These are phyloP conservation scores for Lentinus brumalis DNA, from an alignment of 768 basidiomycete genomes.

Conservation along the genomic window DNA sequence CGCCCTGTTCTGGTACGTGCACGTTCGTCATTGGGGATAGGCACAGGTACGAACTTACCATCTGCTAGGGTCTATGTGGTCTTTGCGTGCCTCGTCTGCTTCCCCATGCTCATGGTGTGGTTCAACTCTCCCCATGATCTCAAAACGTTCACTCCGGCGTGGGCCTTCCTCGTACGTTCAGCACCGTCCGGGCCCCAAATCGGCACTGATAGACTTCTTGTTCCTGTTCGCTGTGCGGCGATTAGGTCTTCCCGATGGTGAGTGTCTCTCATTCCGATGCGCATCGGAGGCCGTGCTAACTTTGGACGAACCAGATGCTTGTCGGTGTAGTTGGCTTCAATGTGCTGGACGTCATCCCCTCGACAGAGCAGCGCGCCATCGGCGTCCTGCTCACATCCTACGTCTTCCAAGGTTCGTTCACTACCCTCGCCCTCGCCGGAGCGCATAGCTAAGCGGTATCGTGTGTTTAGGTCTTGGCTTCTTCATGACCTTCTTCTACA, in stretches of 20 bases:
- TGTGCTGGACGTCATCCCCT: constrained; percentile 40
- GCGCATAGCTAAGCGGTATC: neutral
- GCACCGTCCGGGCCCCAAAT: constrained; percentile 9
- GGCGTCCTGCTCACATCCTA: constrained; percentile 47
- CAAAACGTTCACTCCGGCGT: constrained; percentile 39
- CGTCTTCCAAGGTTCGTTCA: constrained; percentile 47
- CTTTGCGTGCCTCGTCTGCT: constrained; percentile 40
- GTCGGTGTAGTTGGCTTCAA: constrained; percentile 50
- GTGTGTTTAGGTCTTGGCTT: constrained; percentile 40
- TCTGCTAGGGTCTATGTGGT: constrained; percentile 43
- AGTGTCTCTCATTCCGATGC: neutral
- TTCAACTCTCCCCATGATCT: constrained; percentile 50
- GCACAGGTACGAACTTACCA: neutral
- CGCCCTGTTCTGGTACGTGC: constrained; percentile 45
- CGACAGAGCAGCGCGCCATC: constrained; percentile 38
- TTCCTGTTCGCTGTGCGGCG: neutral
- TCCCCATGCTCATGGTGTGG: constrained; percentile 54
- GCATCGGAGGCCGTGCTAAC: constrained; percentile 4
- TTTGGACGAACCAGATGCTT: constrained; percentile 39
- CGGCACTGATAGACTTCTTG: neutral
- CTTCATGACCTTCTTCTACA: constrained; percentile 53
- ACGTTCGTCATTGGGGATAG: neutral
- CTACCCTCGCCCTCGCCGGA: constrained; percentile 11
- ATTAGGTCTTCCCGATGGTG: constrained; percentile 38
- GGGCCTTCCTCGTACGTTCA: constrained; percentile 37